Base-by-base conservation (phyloP, 1,139 yeast species). In the Lipomyces yarrowii region DNA sequence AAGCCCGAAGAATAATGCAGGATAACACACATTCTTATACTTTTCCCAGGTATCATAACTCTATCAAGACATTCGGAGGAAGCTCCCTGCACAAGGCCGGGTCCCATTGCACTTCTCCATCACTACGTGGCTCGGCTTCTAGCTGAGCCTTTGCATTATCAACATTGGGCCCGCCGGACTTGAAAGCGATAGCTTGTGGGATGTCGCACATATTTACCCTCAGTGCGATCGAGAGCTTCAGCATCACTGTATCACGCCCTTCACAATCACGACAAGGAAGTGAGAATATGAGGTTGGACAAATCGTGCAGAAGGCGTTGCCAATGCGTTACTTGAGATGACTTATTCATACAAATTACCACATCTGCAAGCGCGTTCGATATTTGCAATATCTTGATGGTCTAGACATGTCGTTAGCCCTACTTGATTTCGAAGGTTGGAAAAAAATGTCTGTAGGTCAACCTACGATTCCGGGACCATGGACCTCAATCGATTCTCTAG, bases 161-260 rank as follows among this genome's bases (percentile, higher is more conserved):
- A 13, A 51, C 23, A 10, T 4, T 18, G 32, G 32, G 13, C 18
- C 21, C 32, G n/a, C 21, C 54, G n/a, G 54, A 3, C 21, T 6
- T 21, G 21, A 4, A 6, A 15, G 7, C 23, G 54, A 51, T 51
- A 51, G 54, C 30, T 30, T 30, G 2, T 18, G 54, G 54, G 21
- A 51, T 21, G 21, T 51, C 54, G 23, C 26, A 13, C 32, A 21
- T 13, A 51, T 51, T 51, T 51, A 51, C 54, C 21, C 32, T 26
- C 54, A 51, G 54, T 51, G 54, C 54, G 6, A 30, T 51, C 54
- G 30, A 26, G 54, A 51, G 54, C 32, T 51, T 51, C 54, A 51
- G 32, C 54, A 21, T 21, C 54, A 51, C 15, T 26, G 32, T 51
- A 5, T 51, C 54, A 51, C 54, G 15, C 23, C 15, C 26, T 51